phyloP scores from a whole-genome alignment of 768 basidiomycete genomes.

The Termitomyces sp. region DNA sequence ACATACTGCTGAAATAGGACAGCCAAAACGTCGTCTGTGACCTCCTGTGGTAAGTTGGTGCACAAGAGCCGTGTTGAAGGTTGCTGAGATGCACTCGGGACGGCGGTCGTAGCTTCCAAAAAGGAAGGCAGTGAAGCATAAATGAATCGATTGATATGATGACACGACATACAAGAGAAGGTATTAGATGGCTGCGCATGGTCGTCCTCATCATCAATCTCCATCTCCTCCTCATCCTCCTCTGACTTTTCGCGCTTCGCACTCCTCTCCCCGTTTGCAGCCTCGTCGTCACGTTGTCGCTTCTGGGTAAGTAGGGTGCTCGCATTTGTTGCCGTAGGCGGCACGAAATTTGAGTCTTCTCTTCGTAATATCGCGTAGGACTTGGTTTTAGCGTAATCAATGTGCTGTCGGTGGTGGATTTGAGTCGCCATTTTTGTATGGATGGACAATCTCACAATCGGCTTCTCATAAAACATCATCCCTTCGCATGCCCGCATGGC shows the following conservation, averaged over 20 bases:
- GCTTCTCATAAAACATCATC: slow-evolving; percentile 90
- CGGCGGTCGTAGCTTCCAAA: slow-evolving; percentile 30
- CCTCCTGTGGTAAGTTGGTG: slow-evolving; percentile 88
- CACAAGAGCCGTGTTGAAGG: slow-evolving; percentile 66
- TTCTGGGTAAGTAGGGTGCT: slow-evolving; percentile 50
- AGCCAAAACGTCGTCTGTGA: slow-evolving; percentile 80
- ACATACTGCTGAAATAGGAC: slow-evolving; percentile 92
- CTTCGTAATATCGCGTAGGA: slow-evolving; percentile 78
- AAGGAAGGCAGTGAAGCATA: slow-evolving; percentile 27
- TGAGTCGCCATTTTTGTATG: slow-evolving; percentile 5
- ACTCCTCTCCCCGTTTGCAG: slow-evolving; percentile 47
- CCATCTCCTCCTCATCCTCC: slow-evolving; percentile 88
- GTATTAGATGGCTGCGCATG: slow-evolving; percentile 33
- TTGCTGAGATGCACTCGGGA: slow-evolving; percentile 49
- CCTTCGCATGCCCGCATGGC: slow-evolving; percentile 93
- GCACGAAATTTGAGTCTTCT: slow-evolving; percentile 80
- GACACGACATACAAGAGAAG: slow-evolving; percentile 44
- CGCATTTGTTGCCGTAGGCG: slow-evolving; percentile 63
- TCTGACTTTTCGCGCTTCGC: slow-evolving; percentile 70
- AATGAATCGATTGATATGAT: slow-evolving; percentile 22
- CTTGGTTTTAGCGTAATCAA: slow-evolving; percentile 86
- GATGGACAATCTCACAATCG: slow-evolving; percentile 59
- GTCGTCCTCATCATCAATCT: slow-evolving; percentile 89
- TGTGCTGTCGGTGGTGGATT: slow-evolving; percentile 53
- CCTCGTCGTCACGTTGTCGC: slow-evolving; percentile 63